phyloP scores from a whole-genome alignment of 2,329 filamentous ascomycete genomes.

The Colletotrichum sp. region DNA sequence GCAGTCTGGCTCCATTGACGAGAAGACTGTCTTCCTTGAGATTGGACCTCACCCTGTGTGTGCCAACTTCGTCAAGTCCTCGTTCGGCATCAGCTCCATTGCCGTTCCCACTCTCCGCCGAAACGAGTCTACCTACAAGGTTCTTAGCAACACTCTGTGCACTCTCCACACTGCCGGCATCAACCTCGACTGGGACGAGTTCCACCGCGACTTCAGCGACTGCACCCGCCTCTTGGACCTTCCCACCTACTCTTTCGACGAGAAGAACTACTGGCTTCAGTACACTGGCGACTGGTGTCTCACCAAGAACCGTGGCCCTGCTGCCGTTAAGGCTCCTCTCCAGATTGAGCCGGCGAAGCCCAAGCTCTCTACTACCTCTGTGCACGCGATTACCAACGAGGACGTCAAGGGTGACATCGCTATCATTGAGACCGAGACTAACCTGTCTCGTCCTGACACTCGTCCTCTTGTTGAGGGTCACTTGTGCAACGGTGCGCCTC shows the following conservation, averaged over 20 bases:
- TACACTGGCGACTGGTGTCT: constrained; percentile 74
- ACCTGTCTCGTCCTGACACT: constrained; percentile 68
- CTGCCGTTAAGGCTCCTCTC: constrained; percentile 34
- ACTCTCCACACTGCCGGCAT: constrained; percentile 66
- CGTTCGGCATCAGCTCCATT: constrained; percentile 55
- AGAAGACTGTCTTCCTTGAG: constrained; percentile 72
- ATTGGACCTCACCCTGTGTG: constrained; percentile 75
- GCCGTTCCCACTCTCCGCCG: constrained; percentile 67
- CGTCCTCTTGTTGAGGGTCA: constrained; percentile 66
- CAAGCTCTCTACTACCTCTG: constrained; percentile 68
- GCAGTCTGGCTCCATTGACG: constrained; percentile 56
- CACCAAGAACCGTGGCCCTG: constrained; percentile 67
- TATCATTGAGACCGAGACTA: constrained; percentile 67
- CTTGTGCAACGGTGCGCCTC: constrained; percentile 68
- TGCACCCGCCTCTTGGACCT: constrained; percentile 60
- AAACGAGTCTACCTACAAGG: constrained; percentile 69
- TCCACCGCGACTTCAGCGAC: constrained; percentile 55
- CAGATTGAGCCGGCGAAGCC: constrained; percentile 47
- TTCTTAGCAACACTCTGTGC: constrained; percentile 61
- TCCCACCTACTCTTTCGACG: constrained; percentile 74
- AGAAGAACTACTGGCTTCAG: constrained; percentile 73
- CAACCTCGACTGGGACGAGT: constrained; percentile 73
- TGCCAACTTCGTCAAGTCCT: constrained; percentile 66
- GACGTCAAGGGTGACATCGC: constrained; percentile 65
- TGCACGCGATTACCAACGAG: constrained; percentile 68